Conservation (phyloP, 2,329 filamentous ascomycete genomes). For the Pestalotiopsis sp. region DNA sequence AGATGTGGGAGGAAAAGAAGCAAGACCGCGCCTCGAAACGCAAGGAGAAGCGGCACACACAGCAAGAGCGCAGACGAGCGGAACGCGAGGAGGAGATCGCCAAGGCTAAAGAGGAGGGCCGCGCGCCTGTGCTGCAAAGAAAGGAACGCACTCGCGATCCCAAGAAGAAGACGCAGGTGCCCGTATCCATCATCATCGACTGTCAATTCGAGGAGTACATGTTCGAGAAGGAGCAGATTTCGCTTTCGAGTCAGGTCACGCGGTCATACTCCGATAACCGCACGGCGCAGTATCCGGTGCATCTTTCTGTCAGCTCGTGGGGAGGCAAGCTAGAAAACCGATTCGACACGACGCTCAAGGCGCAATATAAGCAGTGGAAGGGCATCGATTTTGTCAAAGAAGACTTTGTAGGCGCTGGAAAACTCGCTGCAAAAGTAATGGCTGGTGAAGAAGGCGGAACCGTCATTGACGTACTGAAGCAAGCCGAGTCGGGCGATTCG, state of each 20-base stretch:
- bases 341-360: conserved; percentile 75
- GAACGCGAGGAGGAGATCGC: conserved; percentile 54
- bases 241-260: conserved; percentile 81
- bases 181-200: conserved; percentile 82
- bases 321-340: conserved; percentile 73
- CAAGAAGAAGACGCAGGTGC: conserved; percentile 52
- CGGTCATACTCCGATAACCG: conserved; percentile 88
- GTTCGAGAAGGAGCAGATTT: conserved; percentile 83
- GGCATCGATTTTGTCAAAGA: conserved; percentile 73
- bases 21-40: conserved; percentile 49
- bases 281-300: conserved; percentile 65
- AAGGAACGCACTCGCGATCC: conserved; percentile 34
- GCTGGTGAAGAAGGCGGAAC: conserved; percentile 53
- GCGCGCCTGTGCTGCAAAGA: conserved; percentile 42
- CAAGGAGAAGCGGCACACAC: conserved; percentile 56
- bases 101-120: conserved; percentile 42
- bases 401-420: conserved; percentile 73
- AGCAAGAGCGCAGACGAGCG: conserved; percentile 49
- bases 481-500: conserved; percentile 31
- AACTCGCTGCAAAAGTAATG: conserved; percentile 71
- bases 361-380: conserved; percentile 79
- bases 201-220: conserved; percentile 92
- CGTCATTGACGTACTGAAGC: conserved; percentile 60
- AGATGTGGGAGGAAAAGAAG: conserved; percentile 76
- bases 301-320: conserved; percentile 80